Conservation (phyloP, 2,329 filamentous ascomycete species). For the Ophiosphaerella korrae region DNA sequence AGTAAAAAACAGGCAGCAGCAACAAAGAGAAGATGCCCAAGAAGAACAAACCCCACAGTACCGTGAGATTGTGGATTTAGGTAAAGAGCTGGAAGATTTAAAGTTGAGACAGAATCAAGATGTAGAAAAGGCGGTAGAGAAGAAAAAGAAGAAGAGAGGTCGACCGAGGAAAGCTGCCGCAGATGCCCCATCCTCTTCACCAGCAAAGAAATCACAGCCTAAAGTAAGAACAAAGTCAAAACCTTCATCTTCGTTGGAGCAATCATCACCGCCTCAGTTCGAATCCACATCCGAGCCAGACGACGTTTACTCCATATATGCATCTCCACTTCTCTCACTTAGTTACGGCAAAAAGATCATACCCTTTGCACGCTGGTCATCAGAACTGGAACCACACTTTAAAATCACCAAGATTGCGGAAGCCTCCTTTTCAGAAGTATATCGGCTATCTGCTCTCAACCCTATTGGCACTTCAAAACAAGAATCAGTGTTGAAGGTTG, state of each 20-base stretch:
- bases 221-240: slow-evolving; percentile 16
- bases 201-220: slow-evolving; percentile 11
- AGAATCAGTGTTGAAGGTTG: slow-evolving; percentile 56
- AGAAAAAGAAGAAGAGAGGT: slow-evolving; percentile 9
- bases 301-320: slow-evolving; percentile 32
- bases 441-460: slow-evolving; percentile 56
- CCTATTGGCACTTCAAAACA: slow-evolving; percentile 34
- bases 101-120: slow-evolving; percentile 10
- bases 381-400: slow-evolving; percentile 50
- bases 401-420: slow-evolving; percentile 66
- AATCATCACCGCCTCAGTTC: slow-evolving; percentile 19
- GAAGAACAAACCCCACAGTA: background rate
- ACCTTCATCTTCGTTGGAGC: slow-evolving; percentile 11
- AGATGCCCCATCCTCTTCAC: slow-evolving; percentile 7
- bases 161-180: slow-evolving; percentile 6
- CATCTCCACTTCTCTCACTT: slow-evolving; percentile 34
- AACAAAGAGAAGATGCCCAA: slow-evolving; percentile 4
- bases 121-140: background rate
- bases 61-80: slow-evolving; percentile 2
- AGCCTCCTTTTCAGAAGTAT: slow-evolving; percentile 70
- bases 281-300: slow-evolving; percentile 28
- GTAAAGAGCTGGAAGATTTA: slow-evolving; percentile 6
- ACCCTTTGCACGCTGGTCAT: slow-evolving; percentile 50
- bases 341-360: slow-evolving; percentile 34
- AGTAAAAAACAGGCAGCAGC: slow-evolving; percentile 4